Conservation (phyloP, 2,329 filamentous ascomycete genomes). For the Hymenoscyphus repandus region DNA sequence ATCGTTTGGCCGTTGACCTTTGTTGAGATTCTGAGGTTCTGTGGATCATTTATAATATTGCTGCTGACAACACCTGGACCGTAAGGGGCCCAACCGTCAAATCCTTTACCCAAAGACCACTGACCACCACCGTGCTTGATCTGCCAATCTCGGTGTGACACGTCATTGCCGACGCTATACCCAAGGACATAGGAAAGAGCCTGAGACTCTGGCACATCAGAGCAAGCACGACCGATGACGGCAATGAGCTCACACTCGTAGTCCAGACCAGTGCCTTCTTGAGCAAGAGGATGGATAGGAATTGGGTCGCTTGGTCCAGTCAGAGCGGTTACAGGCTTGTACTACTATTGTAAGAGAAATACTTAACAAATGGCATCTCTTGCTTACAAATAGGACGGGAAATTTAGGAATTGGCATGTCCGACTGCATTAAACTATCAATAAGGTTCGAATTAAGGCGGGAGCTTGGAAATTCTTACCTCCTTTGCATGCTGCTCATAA, state of each 20-base stretch:
- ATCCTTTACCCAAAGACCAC: conserved; percentile 69
- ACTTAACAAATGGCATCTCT: neutral
- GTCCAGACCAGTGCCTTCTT: conserved; percentile 62
- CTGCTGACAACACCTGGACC: conserved; percentile 65
- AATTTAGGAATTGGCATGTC: conserved; percentile 64
- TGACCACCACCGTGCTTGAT: conserved; percentile 62
- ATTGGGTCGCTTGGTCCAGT: conserved; percentile 61
- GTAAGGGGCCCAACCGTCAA: conserved; percentile 70
- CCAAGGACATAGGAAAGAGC: conserved; percentile 71
- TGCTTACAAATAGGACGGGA: conserved; percentile 64
- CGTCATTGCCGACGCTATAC: conserved; percentile 71
- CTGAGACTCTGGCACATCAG: conserved; percentile 57
- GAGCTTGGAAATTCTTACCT: conserved; percentile 38
- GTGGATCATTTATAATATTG: conserved; percentile 50
- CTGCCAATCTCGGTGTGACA: conserved; percentile 78
- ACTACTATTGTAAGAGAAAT: conserved; percentile 32
- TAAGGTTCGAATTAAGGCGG: neutral
- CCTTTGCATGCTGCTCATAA: conserved; percentile 66
- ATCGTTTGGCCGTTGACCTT: conserved; percentile 54
- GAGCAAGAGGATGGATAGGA: conserved; percentile 59
- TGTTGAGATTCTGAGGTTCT: conserved; percentile 50
- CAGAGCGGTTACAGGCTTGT: conserved; percentile 64
- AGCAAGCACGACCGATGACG: conserved; percentile 63
- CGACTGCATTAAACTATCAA: conserved; percentile 35
- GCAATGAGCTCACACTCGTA: conserved; percentile 77